Conservation (phyloP, 2,329 filamentous ascomycete genomes). For the Ophiosphaerella herpotricha region DNA sequence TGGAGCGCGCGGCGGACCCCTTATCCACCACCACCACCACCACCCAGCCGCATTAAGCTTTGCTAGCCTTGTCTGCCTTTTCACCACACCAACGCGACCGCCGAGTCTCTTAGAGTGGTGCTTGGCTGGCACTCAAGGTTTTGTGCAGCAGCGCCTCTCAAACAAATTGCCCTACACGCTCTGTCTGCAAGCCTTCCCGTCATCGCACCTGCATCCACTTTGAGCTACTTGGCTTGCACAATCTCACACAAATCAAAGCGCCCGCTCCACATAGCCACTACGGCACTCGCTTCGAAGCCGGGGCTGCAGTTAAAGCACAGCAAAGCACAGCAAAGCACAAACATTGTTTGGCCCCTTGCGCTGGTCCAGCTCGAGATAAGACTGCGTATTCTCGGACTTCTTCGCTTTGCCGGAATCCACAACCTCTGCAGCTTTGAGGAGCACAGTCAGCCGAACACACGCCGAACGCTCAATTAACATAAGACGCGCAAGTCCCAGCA, state of each 20-base stretch:
- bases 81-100: conserved; percentile 3
- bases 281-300: conserved; percentile 6
- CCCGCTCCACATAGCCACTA: conserved; percentile 2
- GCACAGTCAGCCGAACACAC: conserved; percentile 13
- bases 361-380: neutral
- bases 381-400: neutral
- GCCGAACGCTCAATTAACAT: conserved; percentile 8
- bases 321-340: neutral
- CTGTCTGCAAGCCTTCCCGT: conserved; percentile 3
- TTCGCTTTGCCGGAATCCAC: neutral
- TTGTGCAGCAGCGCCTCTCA: conserved; percentile 25
- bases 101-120: conserved; percentile 14
- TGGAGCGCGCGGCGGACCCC: conserved; percentile 15
- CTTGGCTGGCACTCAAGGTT: conserved; percentile 28
- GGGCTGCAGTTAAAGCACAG: neutral
- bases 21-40: neutral
- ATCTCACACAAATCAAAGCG: conserved; percentile 14
- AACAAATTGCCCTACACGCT: conserved; percentile 27
- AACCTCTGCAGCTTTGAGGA: conserved; percentile 1
- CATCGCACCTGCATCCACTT: conserved; percentile 7
- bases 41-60: conserved; percentile 4
- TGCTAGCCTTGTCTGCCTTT: conserved; percentile 9
- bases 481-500: neutral
- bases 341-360: neutral
- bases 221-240: conserved; percentile 12